Conservation (phyloP, 192 early-diverging fungal species). For the Kickxella alabastrina region DNA sequence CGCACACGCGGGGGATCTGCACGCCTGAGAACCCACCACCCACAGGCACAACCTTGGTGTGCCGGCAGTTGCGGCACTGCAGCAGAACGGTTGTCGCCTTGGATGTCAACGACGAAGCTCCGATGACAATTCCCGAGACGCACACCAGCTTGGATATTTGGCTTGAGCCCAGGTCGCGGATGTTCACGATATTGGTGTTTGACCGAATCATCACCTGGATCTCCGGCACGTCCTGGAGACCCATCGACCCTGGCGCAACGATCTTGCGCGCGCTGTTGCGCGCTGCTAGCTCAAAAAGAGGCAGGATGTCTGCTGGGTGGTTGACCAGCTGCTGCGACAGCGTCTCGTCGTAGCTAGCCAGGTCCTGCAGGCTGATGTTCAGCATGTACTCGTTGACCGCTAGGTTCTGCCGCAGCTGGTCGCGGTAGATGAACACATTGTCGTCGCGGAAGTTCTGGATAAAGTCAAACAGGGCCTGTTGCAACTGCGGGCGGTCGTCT, state of each 20-base stretch:
- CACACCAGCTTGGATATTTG: constrained; percentile 88
- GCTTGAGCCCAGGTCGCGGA: constrained; percentile 84
- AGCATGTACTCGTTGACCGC: constrained; percentile 72
- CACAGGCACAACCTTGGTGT: constrained; percentile 77
- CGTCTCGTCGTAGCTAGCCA: constrained; percentile 78
- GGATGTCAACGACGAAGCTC: constrained; percentile 79
- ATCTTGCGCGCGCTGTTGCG: constrained; percentile 73
- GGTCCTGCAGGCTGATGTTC: constrained; percentile 84
- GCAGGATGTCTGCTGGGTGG: constrained; percentile 75
- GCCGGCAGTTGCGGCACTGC: constrained; percentile 83
- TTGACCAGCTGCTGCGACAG: constrained; percentile 77
- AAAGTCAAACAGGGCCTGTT: constrained; percentile 74
- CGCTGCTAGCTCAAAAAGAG: constrained; percentile 86
- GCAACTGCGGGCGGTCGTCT: constrained; percentile 57
- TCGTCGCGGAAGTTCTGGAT: constrained; percentile 82
- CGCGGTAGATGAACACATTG: constrained; percentile 83
- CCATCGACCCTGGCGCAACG: constrained; percentile 53
- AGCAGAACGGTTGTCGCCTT: constrained; percentile 87
- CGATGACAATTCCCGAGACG: constrained; percentile 94
- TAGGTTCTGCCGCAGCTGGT: constrained; percentile 85
- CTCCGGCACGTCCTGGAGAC: constrained; percentile 65
- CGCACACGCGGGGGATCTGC: constrained; percentile 84
- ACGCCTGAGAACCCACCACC: constrained; percentile 81
- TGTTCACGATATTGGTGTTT: constrained; percentile 80
- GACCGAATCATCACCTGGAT: constrained; percentile 87